Conservation (phyloP, 31 red algal species). For the Asparagopsis taxiformis region DNA sequence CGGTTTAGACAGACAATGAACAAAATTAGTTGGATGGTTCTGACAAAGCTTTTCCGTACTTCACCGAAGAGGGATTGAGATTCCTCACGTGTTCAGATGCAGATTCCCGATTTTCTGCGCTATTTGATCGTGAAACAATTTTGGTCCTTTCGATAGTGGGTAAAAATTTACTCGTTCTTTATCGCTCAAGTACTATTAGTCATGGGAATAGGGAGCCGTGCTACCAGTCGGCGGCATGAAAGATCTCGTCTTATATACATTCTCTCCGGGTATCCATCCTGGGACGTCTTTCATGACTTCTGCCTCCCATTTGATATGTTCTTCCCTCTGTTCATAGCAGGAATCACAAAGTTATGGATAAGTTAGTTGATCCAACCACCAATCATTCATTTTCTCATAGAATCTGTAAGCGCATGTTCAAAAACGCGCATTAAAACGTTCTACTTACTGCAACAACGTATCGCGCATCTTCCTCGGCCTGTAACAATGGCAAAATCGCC, state of each 20-base stretch:
- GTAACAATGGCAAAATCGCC: conserved; percentile 78
- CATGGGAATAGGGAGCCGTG: conserved; percentile 28
- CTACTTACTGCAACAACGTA: conserved; percentile 68
- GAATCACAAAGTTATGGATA: too few species aligned
- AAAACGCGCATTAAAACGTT: neutral
- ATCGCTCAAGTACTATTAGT: neutral
- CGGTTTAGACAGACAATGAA: too few species aligned
- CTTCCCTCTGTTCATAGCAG: conserved; percentile 17
- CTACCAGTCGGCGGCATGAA: conserved; percentile 52
- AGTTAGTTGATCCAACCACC: neutral
- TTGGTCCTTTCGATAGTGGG: too few species aligned
- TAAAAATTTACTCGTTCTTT: neutral
- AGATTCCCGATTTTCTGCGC: too few species aligned
- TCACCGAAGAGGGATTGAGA: too few species aligned
- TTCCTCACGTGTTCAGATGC: too few species aligned
- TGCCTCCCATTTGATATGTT: conserved; percentile 71
- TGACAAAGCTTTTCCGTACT: too few species aligned
- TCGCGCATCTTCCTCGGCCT: conserved; percentile 84
- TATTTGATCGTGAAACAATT: too few species aligned
- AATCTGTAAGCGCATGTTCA: too few species aligned
- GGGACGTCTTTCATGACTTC: conserved; percentile 90
- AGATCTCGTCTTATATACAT: conserved; percentile 82
- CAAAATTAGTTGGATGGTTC: too few species aligned
- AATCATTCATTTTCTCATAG: too few species aligned
- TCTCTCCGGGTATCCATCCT: conserved; percentile 69